Percentiles rank a stretch among this genome's conserved stretches.
Conservation (phyloP, 176 grass and related monocot species). For the Oryza glaberrima region DNA sequence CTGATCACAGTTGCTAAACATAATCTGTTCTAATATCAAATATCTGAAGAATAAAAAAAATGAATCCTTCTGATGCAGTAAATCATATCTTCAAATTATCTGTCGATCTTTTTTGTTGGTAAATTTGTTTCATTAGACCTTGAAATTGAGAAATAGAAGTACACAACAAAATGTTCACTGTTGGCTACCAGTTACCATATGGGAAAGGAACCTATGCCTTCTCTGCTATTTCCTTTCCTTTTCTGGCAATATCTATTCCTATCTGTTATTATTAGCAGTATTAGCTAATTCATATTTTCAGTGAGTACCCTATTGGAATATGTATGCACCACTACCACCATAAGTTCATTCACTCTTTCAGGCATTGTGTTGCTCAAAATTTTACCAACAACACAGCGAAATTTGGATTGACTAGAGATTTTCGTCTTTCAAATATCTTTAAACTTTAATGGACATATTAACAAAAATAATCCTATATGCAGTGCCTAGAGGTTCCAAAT, state of each 20-base stretch:
- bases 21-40: neutral
- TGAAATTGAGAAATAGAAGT: neutral
- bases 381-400: neutral
- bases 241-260: neutral
- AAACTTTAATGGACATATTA: neutral
- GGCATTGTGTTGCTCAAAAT: too few species aligned
- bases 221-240: neutral
- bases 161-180: neutral
- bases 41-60: neutral
- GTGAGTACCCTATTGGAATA: neutral
- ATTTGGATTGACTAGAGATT: neutral
- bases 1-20: neutral
- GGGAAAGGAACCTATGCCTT: neutral
- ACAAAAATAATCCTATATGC: slow-evolving; percentile 13
- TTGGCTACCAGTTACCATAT: neutral
- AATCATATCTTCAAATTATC: neutral
- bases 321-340: neutral
- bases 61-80: neutral
- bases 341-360: neutral
- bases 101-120: neutral
- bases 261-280: neutral
- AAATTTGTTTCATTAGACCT: neutral
- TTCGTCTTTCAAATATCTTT: neutral
- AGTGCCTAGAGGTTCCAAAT: slow-evolving; percentile 54
- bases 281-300: neutral